Base-by-base conservation (phyloP, 352 stramenopile species). In the Globisporangium splendens region DNA sequence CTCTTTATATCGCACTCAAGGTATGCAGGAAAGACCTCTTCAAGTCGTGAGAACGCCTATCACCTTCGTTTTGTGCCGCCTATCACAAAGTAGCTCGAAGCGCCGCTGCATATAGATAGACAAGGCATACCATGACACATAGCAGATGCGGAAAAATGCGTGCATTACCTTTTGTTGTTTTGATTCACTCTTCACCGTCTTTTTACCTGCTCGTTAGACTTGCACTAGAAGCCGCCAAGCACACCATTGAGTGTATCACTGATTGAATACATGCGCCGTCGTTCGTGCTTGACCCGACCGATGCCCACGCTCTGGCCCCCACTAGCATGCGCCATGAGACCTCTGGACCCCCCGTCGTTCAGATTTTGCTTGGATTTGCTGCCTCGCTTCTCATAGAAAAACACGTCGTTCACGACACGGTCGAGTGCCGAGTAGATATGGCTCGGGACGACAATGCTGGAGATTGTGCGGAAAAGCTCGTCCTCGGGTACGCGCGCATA, bases 351-450 rank as follows among this genome's bases (percentile, higher is more conserved):
- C 20, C 20, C 41, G 13, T 39, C 22, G 11, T 62, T 64, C n/a
- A n/a, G n/a, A 41, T 31, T 82, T 52, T 2, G 43, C 33, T 5
- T 73, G 62, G 35, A 35, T 44, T 38, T 46, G 22, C 4, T 53
- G 4, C 62, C 52, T 2, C 74, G 75, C 59, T 92, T 92, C 42
- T 92, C 79, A 56, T 89, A 95, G 50, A 94, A 95, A 61, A 93
- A 93, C 1, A 92, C 85, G 52, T 93, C 80, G 39, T 93, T 88
- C 43, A 93, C 79, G 8, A 92, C 79, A 1, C 78, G 77, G 52
- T 94, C 78, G 14, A 96, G 68, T 2, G 73, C 73, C 39, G 77
- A 74, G 46, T 85, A 86, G 13, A 95, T 77, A 20, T 91, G 73
- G 28, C 67, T 82, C 3, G 87, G 81, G 0, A 94, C 79, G 5